phyloP scores from a whole-genome alignment of 139 green algal genomes.

The Dunaliella primolecta region DNA sequence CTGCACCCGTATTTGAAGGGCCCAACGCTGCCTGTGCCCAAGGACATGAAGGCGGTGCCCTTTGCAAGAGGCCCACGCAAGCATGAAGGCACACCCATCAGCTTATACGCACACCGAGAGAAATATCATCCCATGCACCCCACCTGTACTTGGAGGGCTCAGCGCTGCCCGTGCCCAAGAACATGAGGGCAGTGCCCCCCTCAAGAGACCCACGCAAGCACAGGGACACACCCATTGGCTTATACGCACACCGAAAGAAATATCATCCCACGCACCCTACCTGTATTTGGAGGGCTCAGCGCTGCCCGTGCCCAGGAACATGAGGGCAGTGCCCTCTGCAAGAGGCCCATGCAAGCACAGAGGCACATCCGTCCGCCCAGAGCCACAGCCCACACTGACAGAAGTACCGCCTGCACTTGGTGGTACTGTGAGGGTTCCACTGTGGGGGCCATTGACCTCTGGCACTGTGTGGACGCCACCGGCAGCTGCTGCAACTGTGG shows the following conservation, averaged over 20 bases:
- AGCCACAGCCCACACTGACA: no score
- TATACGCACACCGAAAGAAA: not conserved
- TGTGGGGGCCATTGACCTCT: no score
- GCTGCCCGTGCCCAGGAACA: constrained; percentile 80
- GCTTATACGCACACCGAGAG: no score
- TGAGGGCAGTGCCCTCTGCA: constrained; percentile 23
- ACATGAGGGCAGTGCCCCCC: constrained; percentile 40
- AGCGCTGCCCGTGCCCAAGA: constrained; percentile 79
- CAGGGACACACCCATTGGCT: not conserved
- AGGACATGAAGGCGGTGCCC: constrained; percentile 52
- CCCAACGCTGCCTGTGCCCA: constrained; percentile 82
- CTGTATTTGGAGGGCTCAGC: constrained; percentile 83
- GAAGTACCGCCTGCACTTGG: no score
- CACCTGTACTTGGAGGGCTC: constrained; percentile 34
- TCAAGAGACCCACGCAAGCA: constrained; percentile 16
- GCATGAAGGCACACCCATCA: not conserved
- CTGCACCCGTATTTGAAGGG: constrained; percentile 68
- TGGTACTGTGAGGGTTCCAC: no score
- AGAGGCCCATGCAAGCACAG: constrained; percentile 16
- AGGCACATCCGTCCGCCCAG: not conserved
- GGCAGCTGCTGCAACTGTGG: not conserved
- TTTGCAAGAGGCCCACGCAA: constrained; percentile 14
- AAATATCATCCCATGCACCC: no score
- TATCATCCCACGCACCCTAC: not conserved
- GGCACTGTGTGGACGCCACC: no score